These are phyloP conservation scores for Sugiyamaella boreocaroliniensis DNA, from an alignment of 805 yeast genomes.

Conservation along the genomic window DNA sequence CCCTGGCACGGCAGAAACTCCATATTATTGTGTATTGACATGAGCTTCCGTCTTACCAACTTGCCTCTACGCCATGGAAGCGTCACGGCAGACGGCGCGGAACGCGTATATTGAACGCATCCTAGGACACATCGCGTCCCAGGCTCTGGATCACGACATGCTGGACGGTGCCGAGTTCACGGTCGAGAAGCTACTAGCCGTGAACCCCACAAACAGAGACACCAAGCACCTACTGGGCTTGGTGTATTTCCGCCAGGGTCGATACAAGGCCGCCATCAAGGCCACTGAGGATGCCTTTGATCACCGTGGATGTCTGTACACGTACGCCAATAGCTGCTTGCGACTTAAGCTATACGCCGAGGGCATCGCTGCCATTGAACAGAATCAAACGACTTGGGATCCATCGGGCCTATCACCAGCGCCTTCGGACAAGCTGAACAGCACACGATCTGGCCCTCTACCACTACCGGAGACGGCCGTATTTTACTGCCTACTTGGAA, in stretches of 20 bases:
- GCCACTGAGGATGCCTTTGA: slow-evolving; percentile 40
- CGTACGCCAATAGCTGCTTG: slow-evolving; percentile 64
- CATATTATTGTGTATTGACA: too few species aligned
- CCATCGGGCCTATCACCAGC: background rate
- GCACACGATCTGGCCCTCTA: background rate
- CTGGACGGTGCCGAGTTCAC: slow-evolving; percentile 76
- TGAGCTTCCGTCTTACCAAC: background rate
- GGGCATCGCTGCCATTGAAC: slow-evolving; percentile 50
- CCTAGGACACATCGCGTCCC: slow-evolving; percentile 48
- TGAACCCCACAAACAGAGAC: slow-evolving; percentile 47
- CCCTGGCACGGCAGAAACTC: too few species aligned
- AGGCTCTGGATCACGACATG: slow-evolving; percentile 65
- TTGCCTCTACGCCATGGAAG: slow-evolving; percentile 1
- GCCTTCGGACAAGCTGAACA: background rate
- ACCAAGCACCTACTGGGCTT: slow-evolving; percentile 65
- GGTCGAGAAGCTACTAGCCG: slow-evolving; percentile 71
- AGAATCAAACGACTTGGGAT: slow-evolving; percentile 15
- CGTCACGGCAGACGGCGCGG: background rate
- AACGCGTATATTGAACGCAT: slow-evolving; percentile 8
- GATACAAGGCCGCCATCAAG: slow-evolving; percentile 54
- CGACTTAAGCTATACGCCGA: slow-evolving; percentile 48
- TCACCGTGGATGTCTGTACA: slow-evolving; percentile 69
- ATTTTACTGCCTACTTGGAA: slow-evolving; percentile 62
- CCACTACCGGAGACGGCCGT: slow-evolving; percentile 65
- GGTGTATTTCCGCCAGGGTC: slow-evolving; percentile 51